A percentile compares a stretch with the other conserved stretches of the same genome.
phyloP scores from a whole-genome alignment of 2,329 filamentous ascomycete species.

The Zymoseptoria passerinii region DNA sequence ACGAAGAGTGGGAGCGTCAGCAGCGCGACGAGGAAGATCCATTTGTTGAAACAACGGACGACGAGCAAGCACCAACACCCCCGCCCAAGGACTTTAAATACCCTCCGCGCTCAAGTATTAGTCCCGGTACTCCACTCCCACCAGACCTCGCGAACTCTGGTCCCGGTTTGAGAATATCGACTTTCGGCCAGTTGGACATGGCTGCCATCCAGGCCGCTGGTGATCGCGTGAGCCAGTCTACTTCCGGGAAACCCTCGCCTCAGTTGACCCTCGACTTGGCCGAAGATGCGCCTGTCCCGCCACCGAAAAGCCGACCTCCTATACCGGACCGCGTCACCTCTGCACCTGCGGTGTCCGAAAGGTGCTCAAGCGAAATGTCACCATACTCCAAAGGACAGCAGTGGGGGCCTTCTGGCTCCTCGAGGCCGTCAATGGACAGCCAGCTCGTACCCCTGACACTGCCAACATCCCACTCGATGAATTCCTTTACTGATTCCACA shows the following conservation, averaged over 20 bases:
- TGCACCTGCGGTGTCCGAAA: slow-evolving; percentile 19
- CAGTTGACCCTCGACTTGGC: neutral
- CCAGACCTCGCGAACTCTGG: slow-evolving; percentile 10
- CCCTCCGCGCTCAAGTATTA: slow-evolving; percentile 26
- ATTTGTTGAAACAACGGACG: slow-evolving; percentile 19
- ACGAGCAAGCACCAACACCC: slow-evolving; percentile 32
- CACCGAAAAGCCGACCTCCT: slow-evolving; percentile 23
- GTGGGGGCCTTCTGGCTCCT: slow-evolving; percentile 25
- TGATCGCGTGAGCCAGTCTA: slow-evolving; percentile 10
- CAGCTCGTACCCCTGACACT: slow-evolving; percentile 20
- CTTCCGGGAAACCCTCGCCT: neutral
- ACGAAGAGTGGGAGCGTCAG: slow-evolving; percentile 27
- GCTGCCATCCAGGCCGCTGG: slow-evolving; percentile 30
- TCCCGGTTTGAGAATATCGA: slow-evolving; percentile 24
- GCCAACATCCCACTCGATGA: slow-evolving; percentile 28
- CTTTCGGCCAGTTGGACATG: slow-evolving; percentile 26
- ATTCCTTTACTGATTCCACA: slow-evolving; percentile 26
- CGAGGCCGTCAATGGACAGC: slow-evolving; percentile 27
- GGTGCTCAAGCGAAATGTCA: slow-evolving; percentile 24
- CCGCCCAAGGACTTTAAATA: slow-evolving; percentile 38
- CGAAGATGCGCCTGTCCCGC: slow-evolving; percentile 38
- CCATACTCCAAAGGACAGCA: slow-evolving; percentile 16
- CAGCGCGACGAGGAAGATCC: slow-evolving; percentile 20
- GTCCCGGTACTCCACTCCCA: slow-evolving; percentile 20
- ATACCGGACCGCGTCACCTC: slow-evolving; percentile 16